phyloP scores from a whole-genome alignment of 2,329 filamentous ascomycete species.

The Xylariaceae sp. region DNA sequence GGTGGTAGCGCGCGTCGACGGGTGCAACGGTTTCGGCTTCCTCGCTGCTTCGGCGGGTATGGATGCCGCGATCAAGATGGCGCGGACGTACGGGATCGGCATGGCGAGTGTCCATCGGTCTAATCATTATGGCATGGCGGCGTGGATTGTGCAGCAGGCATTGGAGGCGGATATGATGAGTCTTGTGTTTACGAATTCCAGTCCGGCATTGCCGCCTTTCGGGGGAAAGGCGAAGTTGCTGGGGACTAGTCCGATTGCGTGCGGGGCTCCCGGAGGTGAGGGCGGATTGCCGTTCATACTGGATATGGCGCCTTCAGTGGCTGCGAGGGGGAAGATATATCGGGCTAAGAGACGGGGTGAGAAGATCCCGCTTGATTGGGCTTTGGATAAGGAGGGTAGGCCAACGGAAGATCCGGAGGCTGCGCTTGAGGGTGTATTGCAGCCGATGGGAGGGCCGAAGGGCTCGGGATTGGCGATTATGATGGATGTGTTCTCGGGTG shows the following conservation, averaged over 20 bases:
- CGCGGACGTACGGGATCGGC: slow-evolving; percentile 63
- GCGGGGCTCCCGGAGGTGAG: slow-evolving; percentile 63
- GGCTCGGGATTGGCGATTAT: slow-evolving; percentile 73
- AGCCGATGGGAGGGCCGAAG: slow-evolving; percentile 82
- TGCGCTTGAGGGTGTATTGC: slow-evolving; percentile 74
- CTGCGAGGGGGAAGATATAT: slow-evolving; percentile 69
- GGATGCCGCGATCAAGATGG: slow-evolving; percentile 63
- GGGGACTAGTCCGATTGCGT: slow-evolving; percentile 71
- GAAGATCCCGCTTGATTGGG: slow-evolving; percentile 70
- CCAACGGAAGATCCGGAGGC: slow-evolving; percentile 67
- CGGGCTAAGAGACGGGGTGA: slow-evolving; percentile 65
- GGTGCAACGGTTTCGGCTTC: slow-evolving; percentile 71
- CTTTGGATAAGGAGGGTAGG: slow-evolving; percentile 65
- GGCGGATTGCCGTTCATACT: slow-evolving; percentile 67
- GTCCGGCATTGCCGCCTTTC: slow-evolving; percentile 67
- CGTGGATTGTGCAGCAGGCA: slow-evolving; percentile 76
- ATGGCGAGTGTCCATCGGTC: slow-evolving; percentile 72
- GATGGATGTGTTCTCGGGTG: slow-evolving; percentile 87
- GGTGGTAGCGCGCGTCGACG: slow-evolving; percentile 65
- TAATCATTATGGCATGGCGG: slow-evolving; percentile 81
- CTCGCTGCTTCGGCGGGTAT: slow-evolving; percentile 65
- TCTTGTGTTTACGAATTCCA: slow-evolving; percentile 68
- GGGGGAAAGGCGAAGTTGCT: slow-evolving; percentile 66
- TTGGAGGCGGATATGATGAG: slow-evolving; percentile 68
- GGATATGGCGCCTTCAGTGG: slow-evolving; percentile 70